Conservation (phyloP, 2,329 filamentous ascomycete genomes). For the Ophiosphaerella narmari region DNA sequence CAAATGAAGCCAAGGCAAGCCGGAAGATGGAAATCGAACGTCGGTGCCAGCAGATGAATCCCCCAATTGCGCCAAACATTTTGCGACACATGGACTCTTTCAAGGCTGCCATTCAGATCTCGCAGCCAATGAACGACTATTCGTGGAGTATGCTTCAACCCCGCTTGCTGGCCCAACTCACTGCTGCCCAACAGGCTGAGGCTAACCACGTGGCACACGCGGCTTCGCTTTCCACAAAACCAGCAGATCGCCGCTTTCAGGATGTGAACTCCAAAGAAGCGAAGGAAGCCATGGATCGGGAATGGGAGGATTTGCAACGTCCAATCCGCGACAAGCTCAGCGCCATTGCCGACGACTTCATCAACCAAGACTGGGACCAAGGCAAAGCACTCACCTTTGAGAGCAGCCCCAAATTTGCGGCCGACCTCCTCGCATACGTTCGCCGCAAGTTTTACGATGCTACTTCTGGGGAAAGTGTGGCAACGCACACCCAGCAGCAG, state of each 20-base stretch:
- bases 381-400: slow-evolving; percentile 67
- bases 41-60: slow-evolving; percentile 67
- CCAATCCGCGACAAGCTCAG: slow-evolving; percentile 69
- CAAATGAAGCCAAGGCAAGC: slow-evolving; percentile 65
- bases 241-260: slow-evolving; percentile 53
- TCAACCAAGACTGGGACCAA: slow-evolving; percentile 66
- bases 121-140: slow-evolving; percentile 67
- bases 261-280: slow-evolving; percentile 56
- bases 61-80: slow-evolving; percentile 66
- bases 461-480: slow-evolving; percentile 60
- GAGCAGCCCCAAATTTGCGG: slow-evolving; percentile 70
- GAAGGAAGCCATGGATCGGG: slow-evolving; percentile 66
- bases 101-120: slow-evolving; percentile 72
- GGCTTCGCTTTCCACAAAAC: slow-evolving; percentile 51
- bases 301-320: slow-evolving; percentile 73
- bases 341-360: slow-evolving; percentile 71
- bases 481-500: slow-evolving; percentile 30
- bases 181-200: slow-evolving; percentile 64
- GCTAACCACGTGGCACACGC: slow-evolving; percentile 55
- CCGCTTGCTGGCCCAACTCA: slow-evolving; percentile 68
- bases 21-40: slow-evolving; percentile 73
- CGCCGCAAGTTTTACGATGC: slow-evolving; percentile 67
- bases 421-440: slow-evolving; percentile 70
- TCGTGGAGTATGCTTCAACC: slow-evolving; percentile 73
- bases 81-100: slow-evolving; percentile 75